Conservation (phyloP, 768 basidiomycete genomes). For the Boletus sensibilis region DNA sequence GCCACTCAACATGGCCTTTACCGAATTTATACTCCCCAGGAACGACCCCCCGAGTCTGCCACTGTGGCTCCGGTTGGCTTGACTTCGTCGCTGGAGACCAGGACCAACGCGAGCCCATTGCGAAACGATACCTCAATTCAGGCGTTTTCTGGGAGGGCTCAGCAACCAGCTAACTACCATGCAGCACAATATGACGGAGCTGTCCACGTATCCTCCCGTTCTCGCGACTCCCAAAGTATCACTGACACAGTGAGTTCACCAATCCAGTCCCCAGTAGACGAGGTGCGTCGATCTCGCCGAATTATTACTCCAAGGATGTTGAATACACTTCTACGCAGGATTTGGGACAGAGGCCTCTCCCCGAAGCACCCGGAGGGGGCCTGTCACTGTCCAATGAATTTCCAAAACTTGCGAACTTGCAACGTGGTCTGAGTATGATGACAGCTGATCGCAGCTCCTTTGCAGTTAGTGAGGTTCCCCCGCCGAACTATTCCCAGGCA, state of each 20-base stretch:
- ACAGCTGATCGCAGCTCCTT: conserved; percentile 14
- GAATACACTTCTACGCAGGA: conserved; percentile 4
- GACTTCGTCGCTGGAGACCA: conserved; percentile 23
- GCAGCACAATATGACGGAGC: neutral
- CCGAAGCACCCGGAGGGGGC: conserved; percentile 22
- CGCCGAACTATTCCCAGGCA: conserved; percentile 26
- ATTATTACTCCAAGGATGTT: neutral
- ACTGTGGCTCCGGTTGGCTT: conserved; percentile 8
- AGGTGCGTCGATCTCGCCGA: conserved; percentile 9
- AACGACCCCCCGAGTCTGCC: neutral
- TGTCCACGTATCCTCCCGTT: neutral
- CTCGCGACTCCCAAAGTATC: conserved; percentile 16
- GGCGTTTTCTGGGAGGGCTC: conserved; percentile 1
- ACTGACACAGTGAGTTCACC: conserved; percentile 3
- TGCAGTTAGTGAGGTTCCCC: conserved; percentile 19
- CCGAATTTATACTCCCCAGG: conserved; percentile 12
- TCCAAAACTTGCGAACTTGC: conserved; percentile 9
- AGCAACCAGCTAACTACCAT: conserved; percentile 4
- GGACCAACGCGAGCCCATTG: conserved; percentile 10
- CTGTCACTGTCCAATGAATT: conserved; percentile 14
- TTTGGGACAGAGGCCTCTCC: conserved; percentile 21
- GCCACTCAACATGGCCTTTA: conserved; percentile 14
- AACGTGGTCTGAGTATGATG: conserved; percentile 1
- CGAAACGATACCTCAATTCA: conserved; percentile 6
- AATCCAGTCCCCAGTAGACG: conserved; percentile 10